phyloP scores from a whole-genome alignment of 257 asterid species.

The Salvia rosmarinus region DNA sequence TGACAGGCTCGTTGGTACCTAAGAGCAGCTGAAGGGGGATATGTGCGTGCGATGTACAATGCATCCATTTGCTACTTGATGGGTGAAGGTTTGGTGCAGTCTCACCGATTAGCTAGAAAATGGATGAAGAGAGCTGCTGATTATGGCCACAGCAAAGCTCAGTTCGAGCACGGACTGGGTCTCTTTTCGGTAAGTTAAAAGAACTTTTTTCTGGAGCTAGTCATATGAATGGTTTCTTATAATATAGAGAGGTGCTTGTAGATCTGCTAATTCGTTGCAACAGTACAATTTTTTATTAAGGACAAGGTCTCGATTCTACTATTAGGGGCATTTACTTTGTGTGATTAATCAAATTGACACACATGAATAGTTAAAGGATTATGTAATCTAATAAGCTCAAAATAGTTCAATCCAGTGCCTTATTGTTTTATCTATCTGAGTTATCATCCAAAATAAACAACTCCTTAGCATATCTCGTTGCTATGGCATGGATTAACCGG shows the following conservation, averaged over 20 bases:
- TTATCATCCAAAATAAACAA: too few relatives aligned
- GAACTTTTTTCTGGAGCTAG: background rate
- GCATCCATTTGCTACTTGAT: constrained; percentile 73
- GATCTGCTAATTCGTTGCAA: background rate
- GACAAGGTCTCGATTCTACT: background rate
- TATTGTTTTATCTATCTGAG: too few relatives aligned
- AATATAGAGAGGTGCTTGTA: too few relatives aligned
- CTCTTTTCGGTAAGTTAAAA: constrained; percentile 72
- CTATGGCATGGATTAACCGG: background rate
- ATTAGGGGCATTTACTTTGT: too few relatives aligned
- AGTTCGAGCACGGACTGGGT: constrained; percentile 76
- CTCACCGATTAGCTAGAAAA: constrained; percentile 69
- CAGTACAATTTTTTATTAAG: background rate
- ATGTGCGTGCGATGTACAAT: constrained; percentile 91
- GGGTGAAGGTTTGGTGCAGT: constrained; percentile 77
- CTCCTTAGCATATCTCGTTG: background rate
- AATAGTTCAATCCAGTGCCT: too few relatives aligned
- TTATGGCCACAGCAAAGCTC: constrained; percentile 91
- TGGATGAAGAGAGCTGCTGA: constrained; percentile 99
- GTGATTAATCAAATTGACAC: too few relatives aligned
- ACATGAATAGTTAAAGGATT: too few relatives aligned
- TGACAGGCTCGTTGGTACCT: constrained; percentile 81
- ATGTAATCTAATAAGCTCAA: too few relatives aligned
- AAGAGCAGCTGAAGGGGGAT: constrained; percentile 93
- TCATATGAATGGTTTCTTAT: background rate